phyloP scores from a whole-genome alignment of 257 asterid genomes.

The Leptodermis oblonga region DNA sequence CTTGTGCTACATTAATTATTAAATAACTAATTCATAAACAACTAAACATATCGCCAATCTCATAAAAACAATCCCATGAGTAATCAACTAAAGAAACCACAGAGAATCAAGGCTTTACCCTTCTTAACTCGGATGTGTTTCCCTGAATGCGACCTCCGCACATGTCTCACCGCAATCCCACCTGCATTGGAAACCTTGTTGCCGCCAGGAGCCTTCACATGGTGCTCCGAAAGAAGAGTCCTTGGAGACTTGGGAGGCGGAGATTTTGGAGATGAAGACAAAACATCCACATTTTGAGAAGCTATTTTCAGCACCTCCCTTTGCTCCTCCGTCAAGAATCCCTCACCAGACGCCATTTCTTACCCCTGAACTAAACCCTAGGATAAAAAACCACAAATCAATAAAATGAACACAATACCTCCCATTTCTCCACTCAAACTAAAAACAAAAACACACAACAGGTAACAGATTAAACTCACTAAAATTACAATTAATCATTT shows the following conservation, averaged over 20 bases:
- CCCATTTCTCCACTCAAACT: background rate
- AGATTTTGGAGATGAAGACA: slow-evolving; percentile 63
- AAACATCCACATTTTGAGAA: slow-evolving; percentile 61
- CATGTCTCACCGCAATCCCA: slow-evolving; percentile 64
- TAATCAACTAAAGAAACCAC: background rate
- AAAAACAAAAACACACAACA: background rate
- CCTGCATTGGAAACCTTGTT: slow-evolving; percentile 63
- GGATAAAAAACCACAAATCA: slow-evolving; percentile 12
- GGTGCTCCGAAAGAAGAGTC: slow-evolving; percentile 49
- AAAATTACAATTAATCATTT: background rate
- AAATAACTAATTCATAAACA: background rate
- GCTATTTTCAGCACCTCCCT: slow-evolving; percentile 78
- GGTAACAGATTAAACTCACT: slow-evolving; percentile 4
- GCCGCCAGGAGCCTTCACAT: slow-evolving; percentile 65
- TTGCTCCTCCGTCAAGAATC: slow-evolving; percentile 85
- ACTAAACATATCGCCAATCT: background rate
- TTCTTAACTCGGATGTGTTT: slow-evolving; percentile 67
- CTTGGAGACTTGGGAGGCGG: slow-evolving; percentile 49
- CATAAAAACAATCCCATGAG: background rate
- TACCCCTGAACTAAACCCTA: slow-evolving; percentile 38
- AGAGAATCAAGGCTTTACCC: slow-evolving; percentile 36
- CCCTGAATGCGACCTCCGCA: slow-evolving; percentile 81
- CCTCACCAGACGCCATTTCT: slow-evolving; percentile 73
- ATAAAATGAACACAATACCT: background rate
- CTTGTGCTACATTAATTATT: background rate